Conservation (phyloP, 2,329 filamentous ascomycete species). For the Fusarium metavorans region DNA sequence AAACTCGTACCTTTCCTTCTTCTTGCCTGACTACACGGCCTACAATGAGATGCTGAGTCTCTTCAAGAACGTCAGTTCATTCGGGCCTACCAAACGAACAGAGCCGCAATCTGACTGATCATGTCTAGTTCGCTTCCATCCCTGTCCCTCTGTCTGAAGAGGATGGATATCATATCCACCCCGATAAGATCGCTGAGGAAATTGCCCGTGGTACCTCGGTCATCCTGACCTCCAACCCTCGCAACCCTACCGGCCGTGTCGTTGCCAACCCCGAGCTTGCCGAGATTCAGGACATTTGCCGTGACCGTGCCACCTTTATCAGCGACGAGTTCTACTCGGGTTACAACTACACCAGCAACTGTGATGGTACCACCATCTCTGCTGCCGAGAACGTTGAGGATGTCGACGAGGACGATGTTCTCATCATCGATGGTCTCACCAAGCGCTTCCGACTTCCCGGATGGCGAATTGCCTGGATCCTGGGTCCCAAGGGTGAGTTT, state of each 20-base stretch:
- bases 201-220: slow-evolving; percentile 88
- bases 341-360: slow-evolving; percentile 95
- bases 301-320: slow-evolving; percentile 89
- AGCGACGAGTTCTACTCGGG: slow-evolving; percentile 97
- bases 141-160: slow-evolving; percentile 86
- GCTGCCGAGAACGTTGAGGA: slow-evolving; percentile 91
- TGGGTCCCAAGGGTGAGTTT: slow-evolving; percentile 80
- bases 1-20: slow-evolving; percentile 93
- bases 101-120: slow-evolving; percentile 13
- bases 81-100: not conserved
- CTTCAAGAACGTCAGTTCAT: slow-evolving; percentile 81
- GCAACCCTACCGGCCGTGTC: slow-evolving; percentile 93
- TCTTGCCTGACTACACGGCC: slow-evolving; percentile 94
- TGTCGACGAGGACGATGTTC: slow-evolving; percentile 88
- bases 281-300: slow-evolving; percentile 92
- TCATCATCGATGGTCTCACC: slow-evolving; percentile 95
- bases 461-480: slow-evolving; percentile 96
- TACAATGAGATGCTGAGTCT: slow-evolving; percentile 98
- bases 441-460: slow-evolving; percentile 97
- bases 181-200: slow-evolving; percentile 92
- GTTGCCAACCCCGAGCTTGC: slow-evolving; percentile 86
- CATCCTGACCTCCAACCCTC: slow-evolving; percentile 93
- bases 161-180: slow-evolving; percentile 93
- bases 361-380: slow-evolving; percentile 89
- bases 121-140: slow-evolving; percentile 79